phyloP scores from a whole-genome alignment of 768 basidiomycete species.

The Gyrodon lividus region DNA sequence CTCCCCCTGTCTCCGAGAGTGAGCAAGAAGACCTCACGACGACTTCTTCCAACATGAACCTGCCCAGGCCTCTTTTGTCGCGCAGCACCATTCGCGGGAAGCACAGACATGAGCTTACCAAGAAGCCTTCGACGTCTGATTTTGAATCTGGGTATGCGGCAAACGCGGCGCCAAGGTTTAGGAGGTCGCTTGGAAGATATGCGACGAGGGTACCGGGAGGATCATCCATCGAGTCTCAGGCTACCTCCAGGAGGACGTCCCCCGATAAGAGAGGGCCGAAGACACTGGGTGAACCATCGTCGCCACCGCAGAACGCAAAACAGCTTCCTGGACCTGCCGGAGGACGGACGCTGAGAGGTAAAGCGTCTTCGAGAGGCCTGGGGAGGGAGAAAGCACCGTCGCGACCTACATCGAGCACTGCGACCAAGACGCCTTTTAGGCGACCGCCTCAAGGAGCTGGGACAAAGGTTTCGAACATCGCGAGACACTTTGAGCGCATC shows the following conservation, averaged over 20 bases:
- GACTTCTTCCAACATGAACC: slow-evolving; percentile 18
- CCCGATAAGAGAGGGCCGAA: slow-evolving; percentile 64
- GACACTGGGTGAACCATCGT: slow-evolving; percentile 36
- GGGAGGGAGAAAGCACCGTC: slow-evolving; percentile 38
- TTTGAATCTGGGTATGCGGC: slow-evolving; percentile 91
- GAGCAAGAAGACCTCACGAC: slow-evolving; percentile 61
- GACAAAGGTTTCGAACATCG: slow-evolving; percentile 81
- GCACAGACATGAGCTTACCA: slow-evolving; percentile 45
- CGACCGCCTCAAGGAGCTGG: slow-evolving; percentile 49
- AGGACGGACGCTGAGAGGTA: slow-evolving; percentile 39
- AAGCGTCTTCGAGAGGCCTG: slow-evolving; percentile 30
- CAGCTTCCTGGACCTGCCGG: slow-evolving; percentile 26
- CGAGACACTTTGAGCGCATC: slow-evolving; percentile 88
- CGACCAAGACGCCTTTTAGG: slow-evolving; percentile 53
- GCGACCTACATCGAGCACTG: slow-evolving; percentile 41
- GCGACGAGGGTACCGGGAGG: slow-evolving; percentile 51
- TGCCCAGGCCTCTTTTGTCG: slow-evolving; percentile 23
- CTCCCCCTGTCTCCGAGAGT: slow-evolving; percentile 68
- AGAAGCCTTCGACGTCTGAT: slow-evolving; percentile 71
- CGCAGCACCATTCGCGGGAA: slow-evolving; percentile 46
- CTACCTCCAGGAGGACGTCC: slow-evolving; percentile 63
- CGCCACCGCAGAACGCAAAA: slow-evolving; percentile 24
- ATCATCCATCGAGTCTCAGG: slow-evolving; percentile 52
- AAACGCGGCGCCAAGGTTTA: slow-evolving; percentile 81
- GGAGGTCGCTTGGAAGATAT: slow-evolving; percentile 45